These are phyloP conservation scores for Pichia kudriavzevii DNA, from an alignment of 1,139 yeast species.

Conservation along the genomic window DNA sequence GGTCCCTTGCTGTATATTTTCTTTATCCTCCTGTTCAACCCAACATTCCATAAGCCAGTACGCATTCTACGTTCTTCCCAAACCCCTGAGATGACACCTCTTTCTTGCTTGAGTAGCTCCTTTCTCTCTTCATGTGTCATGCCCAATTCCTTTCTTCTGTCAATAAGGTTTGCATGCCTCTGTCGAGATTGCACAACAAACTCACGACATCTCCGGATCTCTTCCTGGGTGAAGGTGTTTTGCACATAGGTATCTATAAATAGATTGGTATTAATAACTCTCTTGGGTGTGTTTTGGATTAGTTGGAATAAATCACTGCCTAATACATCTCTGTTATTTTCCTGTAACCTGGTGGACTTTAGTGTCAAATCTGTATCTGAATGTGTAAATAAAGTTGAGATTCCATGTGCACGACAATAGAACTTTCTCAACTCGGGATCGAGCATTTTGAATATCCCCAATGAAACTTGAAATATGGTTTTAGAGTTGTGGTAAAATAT, in stretches of 20 bases:
- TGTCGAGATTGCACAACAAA: conserved; percentile 63
- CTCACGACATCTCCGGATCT: conserved; percentile 65
- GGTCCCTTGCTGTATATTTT: conserved; percentile 25
- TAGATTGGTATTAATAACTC: conserved; percentile 58
- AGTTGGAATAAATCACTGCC: conserved; percentile 67
- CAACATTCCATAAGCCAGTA: conserved; percentile 51
- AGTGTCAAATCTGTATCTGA: conserved; percentile 7
- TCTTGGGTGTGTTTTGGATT: conserved; percentile 76
- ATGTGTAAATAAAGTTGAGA: conserved; percentile 6
- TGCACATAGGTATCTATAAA: conserved; percentile 52
- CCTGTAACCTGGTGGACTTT: conserved; percentile 1
- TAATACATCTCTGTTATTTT: conserved; percentile 21
- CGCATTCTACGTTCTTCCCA: too few relatives aligned
- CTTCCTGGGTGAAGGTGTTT: conserved; percentile 53
- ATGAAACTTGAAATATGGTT: conserved; percentile 72
- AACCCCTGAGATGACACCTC: too few relatives aligned
- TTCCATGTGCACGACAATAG: conserved; percentile 10
- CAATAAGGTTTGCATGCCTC: conserved; percentile 33
- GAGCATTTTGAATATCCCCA: conserved; percentile 74
- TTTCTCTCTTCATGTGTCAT: conserved; percentile 30
- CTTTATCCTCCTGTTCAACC: conserved; percentile 44
- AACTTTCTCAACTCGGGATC: conserved; percentile 50
- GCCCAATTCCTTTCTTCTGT: conserved; percentile 27
- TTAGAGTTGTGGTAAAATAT: conserved; percentile 89
- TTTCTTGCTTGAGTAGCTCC: conserved; percentile 25